Conservation (phyloP, 139 green algal species). For the Chlamydomonas schloesseri region DNA sequence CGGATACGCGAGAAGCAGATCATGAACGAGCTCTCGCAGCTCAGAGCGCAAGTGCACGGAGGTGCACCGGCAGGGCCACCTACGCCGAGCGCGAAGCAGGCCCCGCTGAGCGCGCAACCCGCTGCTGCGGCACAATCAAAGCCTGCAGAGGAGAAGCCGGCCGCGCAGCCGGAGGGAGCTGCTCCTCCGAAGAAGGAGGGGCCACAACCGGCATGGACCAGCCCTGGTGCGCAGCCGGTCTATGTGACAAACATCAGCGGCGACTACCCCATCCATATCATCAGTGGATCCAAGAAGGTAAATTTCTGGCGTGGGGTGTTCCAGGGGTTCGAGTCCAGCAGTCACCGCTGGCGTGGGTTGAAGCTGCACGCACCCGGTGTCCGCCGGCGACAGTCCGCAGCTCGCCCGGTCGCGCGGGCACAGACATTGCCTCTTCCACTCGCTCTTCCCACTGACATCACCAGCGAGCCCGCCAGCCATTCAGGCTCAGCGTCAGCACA, state of each 20-base stretch:
- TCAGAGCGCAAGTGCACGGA: conserved; percentile 49
- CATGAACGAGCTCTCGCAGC: conserved; percentile 37
- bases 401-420: no score
- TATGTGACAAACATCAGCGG: conserved; percentile 31
- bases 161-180: no score
- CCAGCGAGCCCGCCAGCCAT: no score
- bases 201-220: not conserved
- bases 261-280: conserved; percentile 52
- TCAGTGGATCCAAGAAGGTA: conserved; percentile 40
- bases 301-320: no score
- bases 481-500: no score
- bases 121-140: not conserved
- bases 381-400: no score
- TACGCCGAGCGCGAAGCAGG: not conserved
- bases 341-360: no score
- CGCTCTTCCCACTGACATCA: no score
- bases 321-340: no score
- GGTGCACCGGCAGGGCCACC: not conserved
- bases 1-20: conserved; percentile 53
- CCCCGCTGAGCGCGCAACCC: not conserved
- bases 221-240: conserved; percentile 8
- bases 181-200: not conserved
- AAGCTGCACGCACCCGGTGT: no score
- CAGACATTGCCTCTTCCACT: no score
- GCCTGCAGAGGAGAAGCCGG: not conserved